Evolutionary conservation across 2,329 filamentous ascomycete genomes (phyloP), one percentile per base, ranked within the genome.

Genomic region (Aureobasidium musti): DNA sequence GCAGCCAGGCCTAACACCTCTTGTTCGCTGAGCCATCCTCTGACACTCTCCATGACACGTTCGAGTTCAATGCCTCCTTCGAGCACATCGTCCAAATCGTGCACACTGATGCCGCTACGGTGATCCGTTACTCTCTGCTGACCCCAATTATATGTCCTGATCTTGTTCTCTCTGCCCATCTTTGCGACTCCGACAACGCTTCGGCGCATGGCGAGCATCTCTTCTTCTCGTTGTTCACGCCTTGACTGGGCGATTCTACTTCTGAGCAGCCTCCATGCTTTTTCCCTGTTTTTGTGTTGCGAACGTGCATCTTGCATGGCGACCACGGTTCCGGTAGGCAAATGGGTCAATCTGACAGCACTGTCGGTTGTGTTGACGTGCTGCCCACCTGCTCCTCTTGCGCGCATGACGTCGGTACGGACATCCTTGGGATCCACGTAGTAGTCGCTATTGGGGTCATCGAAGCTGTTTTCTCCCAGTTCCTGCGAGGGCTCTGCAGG

Each of bases 331-430:
- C 90, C 91, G 0, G 92, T 96, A 2, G 95, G 95, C 7, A 90
- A 79, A 80, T 99, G 95, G 1, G 93, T 98, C 73, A 99, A 83
- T 11, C 95, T 89, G 68, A 99, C 91, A 3, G 95, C 95, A 35
- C 92, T 97, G 80, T 99, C 95, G 0, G 95, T 99, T 77, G 94
- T 97, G 80, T 99, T 99, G 75, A 99, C 95, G 79, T 99, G 95
- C 80, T 99, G 95, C 0, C 95, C 95, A 37, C 95, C 95, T 0
- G 95, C 94, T 68, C 95, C 95, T 53, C 91, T 83, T 0, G 95
- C 92, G 19, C 93, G 86, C 93, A 98, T 97, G 68, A 92, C 91
- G 75, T 99, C 95, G 23, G 87, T 82, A 61, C 84, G 84, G 28
- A 99, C 92, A 67, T 99, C 94, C 68, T 87, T 84, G 6, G 91